Evolutionary conservation across 768 basidiomycete species (phyloP), one percentile per base, ranked within the genome.

Genomic region (Termitomyces sp.): DNA sequence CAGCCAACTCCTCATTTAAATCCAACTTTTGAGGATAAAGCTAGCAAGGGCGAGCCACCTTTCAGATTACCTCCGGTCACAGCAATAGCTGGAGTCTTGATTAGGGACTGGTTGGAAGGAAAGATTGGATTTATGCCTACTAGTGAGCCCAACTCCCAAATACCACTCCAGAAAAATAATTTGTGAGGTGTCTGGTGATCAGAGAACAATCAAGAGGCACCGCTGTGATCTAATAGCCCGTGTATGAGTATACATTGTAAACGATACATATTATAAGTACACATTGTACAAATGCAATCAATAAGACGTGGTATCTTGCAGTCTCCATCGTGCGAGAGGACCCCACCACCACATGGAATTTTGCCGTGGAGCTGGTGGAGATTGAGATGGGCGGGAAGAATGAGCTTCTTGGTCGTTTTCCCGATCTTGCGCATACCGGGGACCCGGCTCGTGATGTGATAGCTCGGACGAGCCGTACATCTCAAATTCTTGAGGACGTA

Each of bases 21-120:
- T 52, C 56, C 58, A 32, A 43, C 53, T 18, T 51, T 66, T 16
- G 66, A 65, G 30, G 58, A 66, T 33, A 43, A 69, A 14, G 67
- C 52, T 66, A 36, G 43, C 16, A 67, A 72, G 61, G 42, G 72
- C 28, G 81, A 80, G 48, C 78, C 82, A 5, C 75, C 82, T 8
- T 87, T 94, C 72, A 82, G 80, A 61, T 72, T 94, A n/a, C 93
- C 94, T 1, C 87, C 90, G 7, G 66, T 68, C 2, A 87, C 83
- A 24, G 89, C 92, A 8, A 87, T 94, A 56, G 92, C 89, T 0
- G 94, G 94, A n/a, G 83, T 90, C 32, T 70, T 96, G 66, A 88
- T 96, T 64, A 75, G 82, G 50, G 83, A 92, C 54, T 95, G 94
- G 94, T 87, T 78, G 6, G 81, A 85, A 42, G 78, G 82, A 33